Evolutionary conservation across 345 rosid species (phyloP), one percentile per base, ranked within the genome.

Genomic region (Eucalyptus cloeziana): DNA sequence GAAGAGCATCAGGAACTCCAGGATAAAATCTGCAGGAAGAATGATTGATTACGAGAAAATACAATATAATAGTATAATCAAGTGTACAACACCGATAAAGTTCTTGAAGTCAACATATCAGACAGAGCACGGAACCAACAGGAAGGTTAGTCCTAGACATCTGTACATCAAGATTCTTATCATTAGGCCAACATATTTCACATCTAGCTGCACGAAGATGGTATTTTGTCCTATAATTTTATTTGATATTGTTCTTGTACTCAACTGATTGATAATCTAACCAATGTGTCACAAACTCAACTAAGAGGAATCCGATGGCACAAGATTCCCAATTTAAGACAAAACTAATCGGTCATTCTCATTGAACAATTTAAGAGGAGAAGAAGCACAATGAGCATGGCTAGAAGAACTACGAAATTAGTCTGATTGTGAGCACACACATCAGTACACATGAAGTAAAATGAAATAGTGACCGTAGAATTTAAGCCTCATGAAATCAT

Each of bases 1-100:
- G 95, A 50, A 97, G 87, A 58, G 99, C 98, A 76, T 97, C 99
- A 86, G 98, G 92, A 80, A 96, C 95, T 89, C 98, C 99, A 5
- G 98, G 99, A 93, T 96, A 96, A 88, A 97, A 94, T 92, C 98
- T 96, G 94, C 91, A 92, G 50, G 43, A 88, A 86, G 90, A 87
- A 43, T 87, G 92, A 60, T 52, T 56, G 43, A 50, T 85, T 47
- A 86, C 71, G 31, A 88, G 49, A 86, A 49, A 79, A 40, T 81
- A 89, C 47, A 80, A 31, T 25, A 19, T 56, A 47, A 19, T 51
- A 16, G 50, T n/a, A 69, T 24, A 43, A 45, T 44, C 24, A 47
- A 56, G 11, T 31, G 64, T 8, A 2, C 25, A 40, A 9, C 62
- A 76, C 30, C 11, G 47, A 76, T 40, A 76, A 37, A 21, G 30